Base-by-base conservation (phyloP, 2,329 filamentous ascomycete species). In the Alternaria arborescens region DNA sequence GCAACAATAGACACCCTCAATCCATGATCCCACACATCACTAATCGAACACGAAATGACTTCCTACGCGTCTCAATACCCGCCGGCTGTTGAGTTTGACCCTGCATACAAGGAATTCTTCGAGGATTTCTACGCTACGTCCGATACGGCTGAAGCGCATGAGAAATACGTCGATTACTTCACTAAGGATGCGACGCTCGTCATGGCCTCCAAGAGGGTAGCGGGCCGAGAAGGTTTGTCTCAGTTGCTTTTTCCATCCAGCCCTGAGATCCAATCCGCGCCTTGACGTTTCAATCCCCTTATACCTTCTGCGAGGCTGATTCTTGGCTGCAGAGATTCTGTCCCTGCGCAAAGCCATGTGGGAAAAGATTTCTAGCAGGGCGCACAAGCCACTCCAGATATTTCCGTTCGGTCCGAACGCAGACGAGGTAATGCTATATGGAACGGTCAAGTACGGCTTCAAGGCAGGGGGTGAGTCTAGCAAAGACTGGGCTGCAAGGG, bases 401-500 rank as follows among this genome's bases (percentile, higher is more conserved):
- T 86, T 83, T 67, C 80, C 84, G 0, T 86, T 84, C 69, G 82
- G 83, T 8, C 58, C 75, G 3, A 74, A 77, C 40, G 72, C 79
- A 1, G 73, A 83, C 30, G 83, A 87, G 64, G 79, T 85, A 18
- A 87, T 87, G 85, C 66, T 87, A 4, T 82, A 82, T 64, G 85
- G 85, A 1, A 83, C 74, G 4, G 86, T 87, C 12, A 80, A 80
- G 42, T 87, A 86, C 72, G 79, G 70, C 14, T 68, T 87, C 55
- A 86, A 85, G 68, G 82, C 83, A 68, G 85, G 84, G 16, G 79
- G 78, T 28, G 76, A 79, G 52, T 75, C 76, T 4, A 70, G 70
- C 2, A 71, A 86, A 4, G 84, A 86, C 11, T 88, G 86, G 86
- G 83, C 84, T 18, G 86, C 81, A 52, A 78, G 84, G 62, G 86